phyloP scores from a whole-genome alignment of 495 filamentous ascomycete species.

The Ramalina peruviana region DNA sequence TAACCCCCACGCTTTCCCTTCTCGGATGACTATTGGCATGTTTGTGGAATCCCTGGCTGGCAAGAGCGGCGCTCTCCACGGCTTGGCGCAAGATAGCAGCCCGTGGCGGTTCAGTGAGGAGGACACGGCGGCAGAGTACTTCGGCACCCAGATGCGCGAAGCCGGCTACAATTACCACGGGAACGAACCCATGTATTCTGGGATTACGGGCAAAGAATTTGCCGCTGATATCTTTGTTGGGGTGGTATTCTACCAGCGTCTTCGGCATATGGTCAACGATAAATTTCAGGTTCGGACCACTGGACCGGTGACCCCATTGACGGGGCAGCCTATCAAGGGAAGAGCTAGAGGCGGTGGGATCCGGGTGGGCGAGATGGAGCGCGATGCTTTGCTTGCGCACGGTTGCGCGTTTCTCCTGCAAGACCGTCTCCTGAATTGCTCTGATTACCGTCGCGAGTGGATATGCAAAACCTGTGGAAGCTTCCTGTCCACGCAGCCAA shows the following conservation, averaged over 20 bases:
- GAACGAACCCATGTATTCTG: constrained; percentile 95
- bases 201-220: constrained; percentile 89
- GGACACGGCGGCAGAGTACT: constrained; percentile 85
- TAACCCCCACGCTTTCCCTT: constrained; percentile 99
- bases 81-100: constrained; percentile 84
- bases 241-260: constrained; percentile 91
- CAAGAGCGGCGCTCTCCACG: constrained; percentile 87
- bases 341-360: constrained; percentile 93
- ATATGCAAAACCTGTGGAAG: constrained; percentile 78
- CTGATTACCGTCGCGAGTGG: constrained; percentile 75
- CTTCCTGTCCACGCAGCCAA: constrained; percentile 71
- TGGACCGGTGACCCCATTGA: constrained; percentile 72
- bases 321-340: constrained; percentile 94
- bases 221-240: constrained; percentile 93
- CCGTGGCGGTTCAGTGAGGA: constrained; percentile 91
- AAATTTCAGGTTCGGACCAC: constrained; percentile 98
- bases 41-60: constrained; percentile 96
- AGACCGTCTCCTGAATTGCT: constrained; percentile 92
- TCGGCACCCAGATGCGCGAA: constrained; percentile 83
- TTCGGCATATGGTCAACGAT: constrained; percentile 98
- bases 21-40: constrained; percentile 99
- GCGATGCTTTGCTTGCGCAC: constrained; percentile 86
- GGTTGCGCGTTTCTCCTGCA: constrained; percentile 89
- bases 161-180: constrained; percentile 97
- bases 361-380: constrained; percentile 97